Conservation (phyloP, 768 basidiomycete species). For the Pleurotus sapidus region DNA sequence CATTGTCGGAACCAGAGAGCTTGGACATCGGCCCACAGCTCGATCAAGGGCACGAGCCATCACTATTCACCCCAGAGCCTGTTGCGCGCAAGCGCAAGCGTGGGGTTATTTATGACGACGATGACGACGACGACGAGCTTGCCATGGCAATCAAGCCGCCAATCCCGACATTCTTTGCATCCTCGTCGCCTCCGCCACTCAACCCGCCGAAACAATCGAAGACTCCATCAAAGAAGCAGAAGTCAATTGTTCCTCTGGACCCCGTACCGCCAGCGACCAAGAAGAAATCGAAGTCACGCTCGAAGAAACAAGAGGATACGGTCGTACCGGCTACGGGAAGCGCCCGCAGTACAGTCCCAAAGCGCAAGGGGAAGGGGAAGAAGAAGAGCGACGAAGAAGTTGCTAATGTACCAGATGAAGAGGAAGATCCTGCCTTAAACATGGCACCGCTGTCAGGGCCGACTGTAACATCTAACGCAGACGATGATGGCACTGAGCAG, state of each 20-base stretch:
- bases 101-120: constrained; percentile 15
- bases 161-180: constrained; percentile 46
- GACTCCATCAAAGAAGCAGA: too few relatives aligned
- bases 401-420: constrained; percentile 10
- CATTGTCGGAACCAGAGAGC: constrained; percentile 1
- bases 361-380: constrained; percentile 19
- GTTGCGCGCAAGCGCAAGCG: constrained; percentile 1
- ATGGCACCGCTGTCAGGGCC: too few relatives aligned
- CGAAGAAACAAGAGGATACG: constrained; percentile 20
- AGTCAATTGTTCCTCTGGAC: too few relatives aligned
- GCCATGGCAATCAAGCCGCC: constrained; percentile 17
- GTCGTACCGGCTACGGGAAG: not conserved
- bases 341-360: not conserved
- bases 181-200: constrained; percentile 36
- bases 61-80: not conserved
- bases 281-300: constrained; percentile 23
- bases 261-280: too few relatives aligned
- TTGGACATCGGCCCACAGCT: not conserved
- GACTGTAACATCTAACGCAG: not conserved
- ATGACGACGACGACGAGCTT: constrained; percentile 1
- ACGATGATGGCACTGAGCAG: not conserved
- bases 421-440: too few relatives aligned
- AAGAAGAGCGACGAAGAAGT: constrained; percentile 17
- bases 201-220: not conserved
- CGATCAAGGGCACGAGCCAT: not conserved